Percentiles rank a stretch among this genome's conserved stretches.
phyloP scores from a whole-genome alignment of 2,329 filamentous ascomycete genomes.

The Calonectria leucothoes region DNA sequence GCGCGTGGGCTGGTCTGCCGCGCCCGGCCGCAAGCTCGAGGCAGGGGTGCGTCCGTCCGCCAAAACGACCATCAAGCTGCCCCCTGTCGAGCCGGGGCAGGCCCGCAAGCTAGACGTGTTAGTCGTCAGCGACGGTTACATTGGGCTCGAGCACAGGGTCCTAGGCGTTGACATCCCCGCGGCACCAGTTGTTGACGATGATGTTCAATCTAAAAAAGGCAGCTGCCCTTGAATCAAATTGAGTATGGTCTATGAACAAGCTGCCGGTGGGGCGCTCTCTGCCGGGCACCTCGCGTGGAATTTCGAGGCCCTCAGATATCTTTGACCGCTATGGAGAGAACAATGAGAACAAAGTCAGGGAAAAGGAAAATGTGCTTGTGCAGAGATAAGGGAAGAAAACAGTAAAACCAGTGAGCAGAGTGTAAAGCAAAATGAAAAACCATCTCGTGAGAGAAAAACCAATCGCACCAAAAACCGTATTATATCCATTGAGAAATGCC shows the following conservation, averaged over 20 bases:
- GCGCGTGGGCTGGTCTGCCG: slow-evolving; percentile 77
- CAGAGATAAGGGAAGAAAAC: background rate
- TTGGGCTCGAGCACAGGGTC: slow-evolving; percentile 73
- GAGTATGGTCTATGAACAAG: slow-evolving; percentile 33
- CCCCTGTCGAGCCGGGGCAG: slow-evolving; percentile 56
- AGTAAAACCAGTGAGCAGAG: background rate
- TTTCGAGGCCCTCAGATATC: slow-evolving; percentile 13
- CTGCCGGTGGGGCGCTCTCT: slow-evolving; percentile 14
- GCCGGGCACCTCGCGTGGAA: slow-evolving; percentile 8
- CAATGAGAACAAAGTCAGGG: slow-evolving; percentile 13
- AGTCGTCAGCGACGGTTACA: slow-evolving; percentile 89
- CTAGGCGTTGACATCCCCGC: slow-evolving; percentile 64
- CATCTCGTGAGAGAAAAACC: slow-evolving; percentile 33
- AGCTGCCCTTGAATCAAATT: slow-evolving; percentile 29
- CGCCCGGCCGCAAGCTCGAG: slow-evolving; percentile 45
- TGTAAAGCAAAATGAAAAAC: slow-evolving; percentile 4
- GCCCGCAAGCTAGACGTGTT: slow-evolving; percentile 76
- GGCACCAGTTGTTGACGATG: slow-evolving; percentile 60
- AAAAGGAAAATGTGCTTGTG: background rate
- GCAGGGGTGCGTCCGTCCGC: slow-evolving; percentile 62
- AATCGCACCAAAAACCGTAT: slow-evolving; percentile 24
- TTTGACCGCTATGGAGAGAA: slow-evolving; percentile 18
- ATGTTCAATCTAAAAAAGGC: slow-evolving; percentile 56
- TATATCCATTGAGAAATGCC: slow-evolving; percentile 38
- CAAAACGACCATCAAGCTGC: slow-evolving; percentile 70